phyloP scores from a whole-genome alignment of 495 filamentous ascomycete genomes.

The Pyrenula massariospora region DNA sequence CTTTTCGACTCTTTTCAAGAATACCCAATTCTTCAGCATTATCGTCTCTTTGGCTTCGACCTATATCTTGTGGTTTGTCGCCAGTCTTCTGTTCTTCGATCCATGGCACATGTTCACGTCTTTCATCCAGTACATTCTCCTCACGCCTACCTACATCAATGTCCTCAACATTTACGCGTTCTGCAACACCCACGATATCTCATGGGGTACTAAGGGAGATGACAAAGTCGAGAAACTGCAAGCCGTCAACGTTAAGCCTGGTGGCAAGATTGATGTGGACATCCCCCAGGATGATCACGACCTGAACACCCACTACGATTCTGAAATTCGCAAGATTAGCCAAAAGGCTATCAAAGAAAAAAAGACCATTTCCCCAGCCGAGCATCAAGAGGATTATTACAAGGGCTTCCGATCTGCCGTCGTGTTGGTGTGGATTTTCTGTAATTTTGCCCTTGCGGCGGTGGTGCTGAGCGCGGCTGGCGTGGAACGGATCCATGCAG shows the following conservation, averaged over 20 bases:
- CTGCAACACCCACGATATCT: constrained; percentile 96
- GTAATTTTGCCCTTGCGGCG: constrained; percentile 80
- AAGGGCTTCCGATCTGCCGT: constrained; percentile 86
- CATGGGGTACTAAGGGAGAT: constrained; percentile 94
- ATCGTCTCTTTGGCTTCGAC: constrained; percentile 87
- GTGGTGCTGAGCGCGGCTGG: constrained; percentile 82
- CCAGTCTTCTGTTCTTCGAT: constrained; percentile 91
- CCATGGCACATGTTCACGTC: constrained; percentile 98
- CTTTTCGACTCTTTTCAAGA: constrained; percentile 63
- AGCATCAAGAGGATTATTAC: constrained; percentile 97
- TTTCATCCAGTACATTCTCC: constrained; percentile 90
- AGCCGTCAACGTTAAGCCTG: constrained; percentile 70
- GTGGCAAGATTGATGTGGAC: constrained; percentile 88
- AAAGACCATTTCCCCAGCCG: constrained; percentile 43
- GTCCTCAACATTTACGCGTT: constrained; percentile 97
- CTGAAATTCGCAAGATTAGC: constrained; percentile 50
- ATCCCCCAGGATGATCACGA: constrained; percentile 78
- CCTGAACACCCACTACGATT: constrained; percentile 65
- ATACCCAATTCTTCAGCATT: constrained; percentile 83
- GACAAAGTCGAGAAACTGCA: constrained; percentile 78
- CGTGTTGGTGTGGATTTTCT: constrained; percentile 93
- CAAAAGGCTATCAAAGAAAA: constrained; percentile 58
- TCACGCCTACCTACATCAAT: constrained; percentile 93
- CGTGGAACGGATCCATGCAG: constrained; percentile 48
- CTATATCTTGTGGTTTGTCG: constrained; percentile 86